A percentile compares a stretch with the other conserved stretches of the same genome.
These are phyloP conservation scores for Entomortierella parvispora DNA, from an alignment of 192 early-diverging fungal genomes.

Conservation along the genomic window DNA sequence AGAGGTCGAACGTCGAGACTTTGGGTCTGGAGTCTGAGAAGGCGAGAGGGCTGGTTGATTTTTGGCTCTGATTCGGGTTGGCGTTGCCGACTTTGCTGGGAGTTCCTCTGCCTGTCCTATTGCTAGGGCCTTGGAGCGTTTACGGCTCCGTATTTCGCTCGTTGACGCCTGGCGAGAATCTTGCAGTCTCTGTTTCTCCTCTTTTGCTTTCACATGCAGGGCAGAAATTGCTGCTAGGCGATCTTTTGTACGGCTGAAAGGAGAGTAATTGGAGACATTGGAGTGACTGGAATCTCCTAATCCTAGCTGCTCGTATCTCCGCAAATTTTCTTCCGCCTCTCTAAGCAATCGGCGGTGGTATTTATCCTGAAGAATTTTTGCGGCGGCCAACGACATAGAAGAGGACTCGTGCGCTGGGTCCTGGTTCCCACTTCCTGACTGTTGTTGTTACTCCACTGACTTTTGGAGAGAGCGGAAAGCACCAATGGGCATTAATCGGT, in stretches of 20 bases:
- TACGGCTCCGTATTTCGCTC: no score
- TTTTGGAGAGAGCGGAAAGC: slow-evolving; percentile 50
- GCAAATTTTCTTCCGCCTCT: slow-evolving; percentile 59
- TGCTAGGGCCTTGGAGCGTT: no score
- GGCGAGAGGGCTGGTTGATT: no score
- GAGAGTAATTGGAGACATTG: slow-evolving; percentile 19
- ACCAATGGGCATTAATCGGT: slow-evolving; percentile 55
- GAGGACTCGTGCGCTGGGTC: slow-evolving; percentile 24
- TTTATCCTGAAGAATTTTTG: slow-evolving; percentile 36
- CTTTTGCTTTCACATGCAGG: background rate
- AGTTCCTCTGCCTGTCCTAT: no score
- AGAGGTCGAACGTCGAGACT: no score
- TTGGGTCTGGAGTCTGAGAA: no score
- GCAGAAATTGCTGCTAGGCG: slow-evolving; percentile 2
- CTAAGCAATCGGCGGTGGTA: slow-evolving; percentile 52
- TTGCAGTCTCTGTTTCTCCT: background rate
- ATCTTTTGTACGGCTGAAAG: slow-evolving; percentile 39
- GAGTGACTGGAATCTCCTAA: slow-evolving; percentile 32
- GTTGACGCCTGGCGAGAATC: no score
- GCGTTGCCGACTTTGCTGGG: no score
- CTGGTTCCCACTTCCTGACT: background rate
- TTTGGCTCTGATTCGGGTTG: no score
- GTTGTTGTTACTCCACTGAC: slow-evolving; percentile 24
- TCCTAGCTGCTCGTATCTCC: slow-evolving; percentile 59
- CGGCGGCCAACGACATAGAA: slow-evolving; percentile 28